phyloP scores from a whole-genome alignment of 352 stramenopile genomes.

The Phytophthora pseudosyringae region DNA sequence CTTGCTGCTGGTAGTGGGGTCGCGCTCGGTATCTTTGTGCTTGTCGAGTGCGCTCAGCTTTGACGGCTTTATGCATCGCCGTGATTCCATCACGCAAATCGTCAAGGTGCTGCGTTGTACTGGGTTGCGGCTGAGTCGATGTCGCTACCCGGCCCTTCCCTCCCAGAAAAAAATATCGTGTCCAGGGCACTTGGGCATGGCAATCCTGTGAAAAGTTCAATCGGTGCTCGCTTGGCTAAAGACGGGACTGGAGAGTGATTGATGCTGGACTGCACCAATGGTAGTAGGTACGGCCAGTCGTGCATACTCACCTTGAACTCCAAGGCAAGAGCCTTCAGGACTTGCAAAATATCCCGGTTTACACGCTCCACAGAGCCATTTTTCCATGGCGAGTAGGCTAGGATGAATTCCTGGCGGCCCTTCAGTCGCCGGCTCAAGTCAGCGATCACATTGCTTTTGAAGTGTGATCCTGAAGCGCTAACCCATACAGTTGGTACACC shows the following conservation, averaged over 20 bases:
- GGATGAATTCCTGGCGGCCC: constrained; percentile 3
- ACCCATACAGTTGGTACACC: not conserved
- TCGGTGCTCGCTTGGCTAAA: not conserved
- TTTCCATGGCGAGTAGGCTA: constrained; percentile 9
- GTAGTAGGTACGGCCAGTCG: constrained; percentile 3
- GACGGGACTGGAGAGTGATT: constrained; percentile 6
- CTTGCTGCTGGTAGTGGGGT: not conserved
- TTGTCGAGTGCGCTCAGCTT: constrained; percentile 4
- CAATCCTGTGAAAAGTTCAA: not conserved
- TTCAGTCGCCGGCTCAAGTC: constrained; percentile 4
- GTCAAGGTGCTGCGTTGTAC: not conserved
- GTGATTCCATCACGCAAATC: not conserved
- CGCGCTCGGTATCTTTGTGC: not conserved
- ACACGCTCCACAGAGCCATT: constrained; percentile 5
- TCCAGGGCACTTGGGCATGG: constrained; percentile 1
- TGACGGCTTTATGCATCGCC: constrained; percentile 21
- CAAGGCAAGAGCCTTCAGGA: constrained; percentile 1
- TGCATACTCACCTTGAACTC: constrained; percentile 1
- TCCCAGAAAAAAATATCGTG: constrained; percentile 3
- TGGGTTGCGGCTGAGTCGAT: not conserved
- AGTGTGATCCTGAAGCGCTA: constrained; percentile 7
- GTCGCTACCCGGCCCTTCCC: constrained; percentile 1
- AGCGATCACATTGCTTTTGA: constrained; percentile 6
- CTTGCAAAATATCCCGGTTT: constrained; percentile 3
- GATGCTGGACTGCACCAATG: constrained; percentile 1